Evolutionary conservation across 192 early-diverging fungal genomes (phyloP).

Genomic region (Coemansia sp.): DNA sequence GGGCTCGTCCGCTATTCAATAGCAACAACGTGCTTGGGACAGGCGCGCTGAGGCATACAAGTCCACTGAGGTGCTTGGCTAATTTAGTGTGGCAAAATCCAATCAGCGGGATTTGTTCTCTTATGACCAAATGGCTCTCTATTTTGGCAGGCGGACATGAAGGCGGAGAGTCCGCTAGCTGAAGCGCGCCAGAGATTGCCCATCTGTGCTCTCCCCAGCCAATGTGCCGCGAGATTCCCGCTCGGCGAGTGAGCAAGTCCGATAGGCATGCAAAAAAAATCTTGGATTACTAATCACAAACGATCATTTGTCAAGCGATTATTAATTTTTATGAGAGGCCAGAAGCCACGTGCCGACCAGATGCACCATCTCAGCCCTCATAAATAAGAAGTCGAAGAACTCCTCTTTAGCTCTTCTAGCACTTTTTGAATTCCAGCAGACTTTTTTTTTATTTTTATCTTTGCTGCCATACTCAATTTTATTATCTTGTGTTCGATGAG

Average conservation of each 20-base stretch:
- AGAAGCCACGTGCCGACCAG: background rate
- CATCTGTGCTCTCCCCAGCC: background rate
- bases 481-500: constrained; percentile 3
- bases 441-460: background rate
- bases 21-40: background rate
- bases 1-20: background rate
- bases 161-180: background rate
- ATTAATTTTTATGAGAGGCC: background rate
- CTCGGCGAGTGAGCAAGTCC: no score
- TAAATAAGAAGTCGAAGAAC: background rate
- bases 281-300: background rate
- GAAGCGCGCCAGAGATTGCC: background rate
- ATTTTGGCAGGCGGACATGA: background rate
- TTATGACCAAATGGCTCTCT: no score
- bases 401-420: background rate
- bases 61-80: no score
- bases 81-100: background rate
- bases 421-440: background rate
- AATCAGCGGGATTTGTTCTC: background rate
- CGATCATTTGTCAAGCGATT: background rate
- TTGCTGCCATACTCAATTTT: background rate
- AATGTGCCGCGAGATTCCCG: background rate
- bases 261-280: background rate
- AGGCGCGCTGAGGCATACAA: background rate
- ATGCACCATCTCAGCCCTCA: no score